A percentile compares a stretch with the other conserved stretches of the same genome.
Conservation (phyloP, 163 green algal genomes). For the Chlamydomonas reinhardtii region DNA sequence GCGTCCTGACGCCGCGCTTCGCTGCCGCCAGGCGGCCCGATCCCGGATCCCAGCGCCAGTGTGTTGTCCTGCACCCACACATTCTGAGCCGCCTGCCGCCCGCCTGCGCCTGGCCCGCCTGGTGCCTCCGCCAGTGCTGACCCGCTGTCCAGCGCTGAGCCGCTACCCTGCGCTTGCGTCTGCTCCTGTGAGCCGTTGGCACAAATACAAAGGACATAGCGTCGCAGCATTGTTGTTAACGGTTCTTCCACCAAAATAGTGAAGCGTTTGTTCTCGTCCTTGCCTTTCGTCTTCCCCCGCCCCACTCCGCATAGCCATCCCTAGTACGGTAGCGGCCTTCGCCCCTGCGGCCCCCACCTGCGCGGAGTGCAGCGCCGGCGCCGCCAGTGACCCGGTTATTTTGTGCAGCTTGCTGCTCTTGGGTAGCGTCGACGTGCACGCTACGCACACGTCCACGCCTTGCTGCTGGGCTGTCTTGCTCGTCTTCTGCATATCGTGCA, state of each 20-base stretch:
- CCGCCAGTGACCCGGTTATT: conserved; percentile 1
- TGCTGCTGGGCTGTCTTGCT: conserved; percentile 1
- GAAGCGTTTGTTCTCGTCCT: not conserved
- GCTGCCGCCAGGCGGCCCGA: not conserved
- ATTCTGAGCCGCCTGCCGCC: not conserved
- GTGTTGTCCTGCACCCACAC: conserved; percentile 10
- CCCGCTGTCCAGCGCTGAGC: not conserved
- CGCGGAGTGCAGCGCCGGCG: not conserved
- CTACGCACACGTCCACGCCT: conserved; percentile 33
- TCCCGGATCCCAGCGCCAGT: conserved; percentile 18
- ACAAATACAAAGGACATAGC: no score
- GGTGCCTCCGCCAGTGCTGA: not conserved
- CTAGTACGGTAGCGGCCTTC: no score
- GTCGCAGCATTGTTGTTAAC: no score
- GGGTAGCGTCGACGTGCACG: conserved; percentile 11
- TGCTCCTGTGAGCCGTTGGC: not conserved
- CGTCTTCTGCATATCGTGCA: conserved; percentile 1
- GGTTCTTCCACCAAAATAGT: no score
- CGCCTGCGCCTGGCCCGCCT: not conserved
- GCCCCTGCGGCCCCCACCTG: not conserved
- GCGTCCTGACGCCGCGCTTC: not conserved
- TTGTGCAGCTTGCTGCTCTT: conserved; percentile 41
- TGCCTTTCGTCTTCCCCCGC: not conserved
- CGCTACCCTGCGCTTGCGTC: not conserved
- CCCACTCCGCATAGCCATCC: not conserved